Evolutionary conservation across 495 filamentous ascomycete genomes (phyloP), one percentile per base, ranked within the genome.

Genomic region (Neurospora pannonica): DNA sequence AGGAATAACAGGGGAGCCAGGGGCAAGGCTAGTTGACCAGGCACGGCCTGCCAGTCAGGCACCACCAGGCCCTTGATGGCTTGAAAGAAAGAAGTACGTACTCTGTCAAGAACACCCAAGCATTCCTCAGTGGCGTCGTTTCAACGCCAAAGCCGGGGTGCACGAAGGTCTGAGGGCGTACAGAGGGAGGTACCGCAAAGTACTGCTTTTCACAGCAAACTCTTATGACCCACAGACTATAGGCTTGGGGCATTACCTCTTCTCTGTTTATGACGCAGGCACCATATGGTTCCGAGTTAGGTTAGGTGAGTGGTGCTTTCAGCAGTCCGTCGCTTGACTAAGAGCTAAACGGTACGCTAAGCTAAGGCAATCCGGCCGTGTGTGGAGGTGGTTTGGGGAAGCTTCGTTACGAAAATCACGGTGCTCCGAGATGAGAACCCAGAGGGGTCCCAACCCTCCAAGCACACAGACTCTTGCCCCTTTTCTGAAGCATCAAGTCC

Each of bases 81-180:
- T 42, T 42, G 40, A 19, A 42, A 42, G 17, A 42, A 42, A 7
- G 40, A 42, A 19, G 15, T 36, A 42, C 71, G 46, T 48, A 72
- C 9, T 71, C 42, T 71, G 70, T 72, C 46, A 54, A 11, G 21
- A 36, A 36, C 15, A 37, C 43, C 17, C 31, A 28, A 62, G 38
- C 24, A 69, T 28, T 54, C 48, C 19, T 38, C 24, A 62, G 73
- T 73, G 75, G 75, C 74, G 73, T 75, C 74, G 79, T 81, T 82
- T 82, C 78, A 80, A 76, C 73, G 73, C 76, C 74, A 74, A 74
- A 77, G 71, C 78, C 74, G 78, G 77, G 79, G 77, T 79, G 76
- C 77, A 77, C 76, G 71, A 74, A 39, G 15, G 72, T 70, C 71
- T 70, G 71, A 73, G 43, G 62, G 38, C 46, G 36, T 38, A 54